Evolutionary conservation across 2,329 filamentous ascomycete genomes (phyloP), one percentile per base, ranked within the genome.

Genomic region (Decorospora gaudefroyi): DNA sequence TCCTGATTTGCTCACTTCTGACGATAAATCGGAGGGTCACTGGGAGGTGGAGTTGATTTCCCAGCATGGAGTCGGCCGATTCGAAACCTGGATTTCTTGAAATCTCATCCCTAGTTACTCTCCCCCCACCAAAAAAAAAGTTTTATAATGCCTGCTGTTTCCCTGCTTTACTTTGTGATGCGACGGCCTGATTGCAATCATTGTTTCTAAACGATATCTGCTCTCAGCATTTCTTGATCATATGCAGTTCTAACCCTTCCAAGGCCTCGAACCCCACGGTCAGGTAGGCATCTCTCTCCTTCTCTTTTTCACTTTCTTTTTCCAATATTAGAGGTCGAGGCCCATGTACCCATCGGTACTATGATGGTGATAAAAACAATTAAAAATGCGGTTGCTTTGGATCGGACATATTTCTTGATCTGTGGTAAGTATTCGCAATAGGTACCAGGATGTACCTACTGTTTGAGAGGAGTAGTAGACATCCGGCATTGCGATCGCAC

Each of bases 311-410:
- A n/a, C 21, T 6, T 23, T 6, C 10, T n/a, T 5, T 13, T 22
- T 23, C 22, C 6, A 9, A 19, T 15, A 7, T 11, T 5, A 11
- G 21, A 15, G 7, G 17, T 6, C 3, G 1, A 6, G 4, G n/a
- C 6, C 31, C 31, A 54, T 21, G 34, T 38, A n/a, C 47, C 42
- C 4, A 45, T 29, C 3, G 55, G 55, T 9, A 56, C 39, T 0
- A 50, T 52, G 42, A 58, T 51, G 25, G 51, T 57, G 21, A 58
- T 50, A 9, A 58, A 45, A 1, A 50, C 55, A 11, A 45, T 56
- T 2, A 53, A 58, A 9, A 56, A 18, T 4, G 55, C 55, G n/a
- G 55, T 53, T 4, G 53, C 47, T 44, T 56, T 54, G 8, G 50
- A 23, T 46, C 47, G 13, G 50, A 46, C 45, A 52, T 56, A 11